Percentiles rank a stretch among this genome's conserved stretches.
phyloP scores from a whole-genome alignment of 1,139 yeast genomes.

The Debaryomyces udenii region DNA sequence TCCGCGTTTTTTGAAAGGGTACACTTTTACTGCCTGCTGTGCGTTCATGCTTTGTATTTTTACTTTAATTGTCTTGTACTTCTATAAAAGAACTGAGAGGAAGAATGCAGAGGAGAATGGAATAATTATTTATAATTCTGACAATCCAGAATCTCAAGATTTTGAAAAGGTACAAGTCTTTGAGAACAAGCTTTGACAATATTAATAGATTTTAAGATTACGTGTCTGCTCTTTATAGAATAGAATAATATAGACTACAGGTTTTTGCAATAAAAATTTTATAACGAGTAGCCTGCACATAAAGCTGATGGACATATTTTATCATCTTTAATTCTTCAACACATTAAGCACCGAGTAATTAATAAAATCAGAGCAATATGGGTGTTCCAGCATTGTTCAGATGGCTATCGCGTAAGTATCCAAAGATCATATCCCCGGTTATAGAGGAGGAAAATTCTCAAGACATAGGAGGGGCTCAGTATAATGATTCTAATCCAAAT shows the following conservation, averaged over 20 bases:
- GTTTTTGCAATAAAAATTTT: constrained; percentile 1
- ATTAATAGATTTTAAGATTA: constrained; percentile 5
- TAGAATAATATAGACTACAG: too few species aligned
- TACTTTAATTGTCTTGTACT: constrained; percentile 57
- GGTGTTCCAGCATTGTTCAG: constrained; percentile 97
- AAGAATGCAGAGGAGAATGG: constrained; percentile 55
- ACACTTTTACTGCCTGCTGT: constrained; percentile 52
- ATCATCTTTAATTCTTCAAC: too few species aligned
- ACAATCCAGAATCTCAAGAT: too few species aligned
- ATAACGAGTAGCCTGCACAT: constrained; percentile 1
- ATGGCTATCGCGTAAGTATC: constrained; percentile 93
- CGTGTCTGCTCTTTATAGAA: too few species aligned
- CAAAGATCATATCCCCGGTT: constrained; percentile 91
- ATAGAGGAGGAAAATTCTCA: constrained; percentile 70
- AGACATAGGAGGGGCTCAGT: constrained; percentile 59
- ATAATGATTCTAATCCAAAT: constrained; percentile 83
- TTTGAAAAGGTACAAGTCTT: neutral
- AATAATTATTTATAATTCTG: constrained; percentile 50
- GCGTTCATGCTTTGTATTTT: constrained; percentile 54
- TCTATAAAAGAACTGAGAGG: constrained; percentile 62
- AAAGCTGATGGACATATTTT: neutral
- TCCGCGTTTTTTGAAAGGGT: constrained; percentile 44
- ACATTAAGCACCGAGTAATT: neutral
- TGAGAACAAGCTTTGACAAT: neutral
- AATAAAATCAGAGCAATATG: constrained; percentile 25